A percentile compares a stretch with the other conserved stretches of the same genome.
Evolutionary conservation across 106 monocot genomes (phyloP).

Genomic region (Allium fistulosum): DNA sequence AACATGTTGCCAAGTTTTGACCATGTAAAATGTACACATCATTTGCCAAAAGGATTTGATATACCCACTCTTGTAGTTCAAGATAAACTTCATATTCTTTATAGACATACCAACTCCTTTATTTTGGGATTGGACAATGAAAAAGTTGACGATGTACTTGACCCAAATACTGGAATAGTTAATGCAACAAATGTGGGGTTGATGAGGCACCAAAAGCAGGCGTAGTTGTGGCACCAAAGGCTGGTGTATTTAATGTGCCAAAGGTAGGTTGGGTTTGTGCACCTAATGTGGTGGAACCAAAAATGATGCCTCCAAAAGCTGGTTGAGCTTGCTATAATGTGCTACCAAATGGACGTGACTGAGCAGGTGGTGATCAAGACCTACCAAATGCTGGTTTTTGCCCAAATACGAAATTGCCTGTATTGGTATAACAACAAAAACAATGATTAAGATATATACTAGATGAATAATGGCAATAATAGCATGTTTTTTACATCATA

Average conservation of each 20-base stretch:
- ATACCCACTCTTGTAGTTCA: no score
- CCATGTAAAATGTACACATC: no score
- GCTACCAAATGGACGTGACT: conserved; percentile 73
- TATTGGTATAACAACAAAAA: background rate
- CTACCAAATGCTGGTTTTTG: conserved; percentile 82
- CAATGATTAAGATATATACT: no score
- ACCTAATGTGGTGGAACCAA: conserved; percentile 39
- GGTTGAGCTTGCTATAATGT: conserved; percentile 60
- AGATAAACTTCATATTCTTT: no score
- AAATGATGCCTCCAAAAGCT: conserved; percentile 50
- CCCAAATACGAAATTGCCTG: conserved; percentile 71
- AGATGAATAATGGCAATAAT: no score
- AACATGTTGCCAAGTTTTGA: no score
- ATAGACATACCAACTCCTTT: no score
- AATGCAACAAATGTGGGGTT: background rate
- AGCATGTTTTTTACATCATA: no score
- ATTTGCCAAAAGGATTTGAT: no score
- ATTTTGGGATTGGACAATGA: no score
- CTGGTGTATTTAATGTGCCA: conserved; percentile 8
- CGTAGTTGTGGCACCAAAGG: conserved; percentile 14
- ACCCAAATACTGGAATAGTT: no score
- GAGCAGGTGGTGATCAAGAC: conserved; percentile 70
- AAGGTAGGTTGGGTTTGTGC: conserved; percentile 18
- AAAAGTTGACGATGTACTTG: no score
- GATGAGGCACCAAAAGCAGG: conserved; percentile 14